phyloP scores from a whole-genome alignment of 345 rosid species.

The Salix caprea region DNA sequence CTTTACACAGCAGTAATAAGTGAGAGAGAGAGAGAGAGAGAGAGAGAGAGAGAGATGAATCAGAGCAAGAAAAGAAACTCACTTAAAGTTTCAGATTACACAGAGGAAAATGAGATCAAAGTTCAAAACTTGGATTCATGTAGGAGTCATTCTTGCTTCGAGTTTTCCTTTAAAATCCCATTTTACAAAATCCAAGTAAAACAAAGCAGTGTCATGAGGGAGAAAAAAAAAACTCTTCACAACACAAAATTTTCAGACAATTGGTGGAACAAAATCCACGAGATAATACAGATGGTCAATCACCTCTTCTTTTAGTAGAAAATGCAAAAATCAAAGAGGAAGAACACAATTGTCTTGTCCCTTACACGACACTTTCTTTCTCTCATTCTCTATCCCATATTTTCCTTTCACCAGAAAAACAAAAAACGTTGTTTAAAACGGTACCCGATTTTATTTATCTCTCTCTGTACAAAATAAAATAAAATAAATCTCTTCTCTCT shows the following conservation, averaged over 20 bases:
- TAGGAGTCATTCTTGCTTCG: background rate
- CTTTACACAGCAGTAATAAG: no score
- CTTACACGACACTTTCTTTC: constrained; percentile 14
- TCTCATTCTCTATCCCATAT: constrained; percentile 42
- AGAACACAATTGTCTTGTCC: constrained; percentile 17
- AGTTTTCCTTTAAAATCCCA: constrained; percentile 12
- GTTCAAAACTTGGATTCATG: background rate
- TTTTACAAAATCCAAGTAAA: background rate
- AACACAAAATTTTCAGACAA: constrained; percentile 6
- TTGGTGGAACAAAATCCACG: constrained; percentile 11
- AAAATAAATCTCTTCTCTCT: background rate
- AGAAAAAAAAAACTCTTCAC: background rate
- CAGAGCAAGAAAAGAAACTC: no score
- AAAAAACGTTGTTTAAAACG: constrained; percentile 22
- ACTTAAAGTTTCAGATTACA: no score
- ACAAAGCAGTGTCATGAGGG: constrained; percentile 9
- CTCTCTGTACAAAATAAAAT: background rate
- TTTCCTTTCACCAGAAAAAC: constrained; percentile 27
- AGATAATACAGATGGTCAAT: background rate
- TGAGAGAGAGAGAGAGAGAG: no score
- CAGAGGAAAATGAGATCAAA: no score
- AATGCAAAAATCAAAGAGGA: constrained; percentile 12
- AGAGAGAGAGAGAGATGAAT: no score
- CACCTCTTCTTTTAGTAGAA: constrained; percentile 28
- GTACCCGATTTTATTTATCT: background rate